Evolutionary conservation across 1,139 yeast species (phyloP), one percentile per base, ranked within the genome.

Genomic region (Debaryomycetaceae sp.): DNA sequence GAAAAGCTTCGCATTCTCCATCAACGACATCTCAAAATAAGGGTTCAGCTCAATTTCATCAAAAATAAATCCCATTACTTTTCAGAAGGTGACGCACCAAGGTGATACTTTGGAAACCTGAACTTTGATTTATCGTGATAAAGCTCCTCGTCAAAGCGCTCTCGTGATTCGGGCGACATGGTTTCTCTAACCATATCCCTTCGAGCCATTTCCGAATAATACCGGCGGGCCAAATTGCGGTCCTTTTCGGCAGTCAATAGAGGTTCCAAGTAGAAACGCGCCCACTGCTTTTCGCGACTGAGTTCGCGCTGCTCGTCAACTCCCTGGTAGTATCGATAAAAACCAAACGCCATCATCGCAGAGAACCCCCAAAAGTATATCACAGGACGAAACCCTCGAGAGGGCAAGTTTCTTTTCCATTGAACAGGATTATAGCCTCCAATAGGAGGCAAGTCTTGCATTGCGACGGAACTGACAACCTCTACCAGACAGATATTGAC

Each of bases 391-490:
- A 82, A 81, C 3, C 95, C 94, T 46, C 94, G 68, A 3, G 92
- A 60, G 22, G 94, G 94, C 35, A 83, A 59, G 53, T 82, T 79
- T 55, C 94, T 73, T 61, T 78, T 80, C 93, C 94, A 83, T 61
- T 83, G 95, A 36, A 83, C 72, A 30, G 83, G 80, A 41, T 78
- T 87, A 47, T 82, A 83, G 44, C 94, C 94, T 38, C 83, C 86
- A 44, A 73, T 64, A 38, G 95, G 95, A 50, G 95, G 94, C 50
- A 83, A 64, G 50, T 83, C 95, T 68, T 83, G 95, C 70, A 64
- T 64, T 15, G 23, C 40, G n/a, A 25, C 6, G 8, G 10, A 10
- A 18, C 8, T 18, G 10, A 18, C 10, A 7, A 18, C 10, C 20
- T 6, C 10, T 18, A 18, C 20, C 20, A 18, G 20, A 10, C 20